Base-by-base conservation (phyloP, 805 yeast genomes). In the Candida alai region DNA sequence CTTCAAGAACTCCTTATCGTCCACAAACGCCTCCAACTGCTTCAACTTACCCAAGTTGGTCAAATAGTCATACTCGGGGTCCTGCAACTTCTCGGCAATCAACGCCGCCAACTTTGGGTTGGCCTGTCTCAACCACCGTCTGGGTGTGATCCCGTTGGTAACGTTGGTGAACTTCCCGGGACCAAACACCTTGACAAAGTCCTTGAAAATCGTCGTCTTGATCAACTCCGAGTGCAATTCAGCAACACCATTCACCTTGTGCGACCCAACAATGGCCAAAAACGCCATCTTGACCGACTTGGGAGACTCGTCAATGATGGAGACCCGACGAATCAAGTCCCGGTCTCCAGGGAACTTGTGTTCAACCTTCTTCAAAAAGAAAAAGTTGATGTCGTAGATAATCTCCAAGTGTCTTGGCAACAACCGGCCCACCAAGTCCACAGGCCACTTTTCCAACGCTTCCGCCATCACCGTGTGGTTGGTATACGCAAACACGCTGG, bases 391-490 rank as follows among this genome's bases (percentile, higher is more conserved):
- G 40, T 84, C 90, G 58, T 84, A 88, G 50, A 89, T 80, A 49
- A 88, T 84, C 61, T 88, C 94, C 66, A 88, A 64, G 62, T 88
- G 97, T 60, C 97, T 77, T 41, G 97, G 97, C 45, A 88, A 73
- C 56, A 88, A 62, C 49, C 74, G 79, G 29, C 83, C 85, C 43
- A 88, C 65, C 45, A 88, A 67, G 36, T 83, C 83, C 39, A 89
- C 80, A 6, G 96, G 95, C 97, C 97, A 88, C 65, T 85, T 89
- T 67, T 88, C 97, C 43, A 89, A 71, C 15, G 96, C 97, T 68
- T 88, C 97, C 41, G 80, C 80, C 86, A 88, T 81, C 28, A 88
- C 97, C 1, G 97, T 88, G 60, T 88, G 97, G 61, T 88, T 88
- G 5, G 97, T 88, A 70, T 89, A 89, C 38, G 93, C 93, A 58